Evolutionary conservation across 352 stramenopile species (phyloP), one percentile per base, ranked within the genome.

Genomic region (Globisporangium perplexum): DNA sequence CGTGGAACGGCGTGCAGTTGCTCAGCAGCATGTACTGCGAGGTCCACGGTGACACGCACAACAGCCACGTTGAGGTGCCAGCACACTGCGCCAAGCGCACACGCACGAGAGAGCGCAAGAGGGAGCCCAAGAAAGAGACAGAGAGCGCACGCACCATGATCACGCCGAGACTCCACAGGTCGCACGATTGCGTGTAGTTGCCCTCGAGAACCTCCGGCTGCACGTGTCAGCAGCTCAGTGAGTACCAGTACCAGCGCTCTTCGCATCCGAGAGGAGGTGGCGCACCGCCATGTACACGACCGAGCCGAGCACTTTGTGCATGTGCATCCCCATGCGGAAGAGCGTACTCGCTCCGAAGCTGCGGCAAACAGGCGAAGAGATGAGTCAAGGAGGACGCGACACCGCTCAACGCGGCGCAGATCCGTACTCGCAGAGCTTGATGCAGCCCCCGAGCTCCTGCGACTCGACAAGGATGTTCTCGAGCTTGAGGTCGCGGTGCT

Each of bases 221-320:
- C 11, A 41, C 20, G 7, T 17, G 18, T 6, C 3, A 36, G 4
- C n/a, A n/a, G n/a, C n/a, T 41, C n/a, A 51, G 26, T 28, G 17
- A 20, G 11, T 3, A 17, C 26, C 22, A 5, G 20, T 31, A 28
- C 4, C 28, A 38, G 11, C 24, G 49, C 23, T 14, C 6, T 8
- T 18, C 46, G 28, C 14, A 20, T 48, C 17, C 11, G 30, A n/a
- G 24, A 15, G 4, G 23, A 70, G 0, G 15, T 6, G 7, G 22
- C 77, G 20, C 67, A 92, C 81, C 53, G 82, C 82, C 82, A 90
- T 93, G 65, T 93, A 93, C 1, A 90, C 76, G 4, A 93, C 76
- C 1, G 82, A 90, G 31, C 82, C 82, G 23, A 93, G 65, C 7
- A 93, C 66, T 47, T 86, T 87, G 28, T 74, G 75, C 82, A 93